A percentile compares a stretch with the other conserved stretches of the same genome.
Conservation (phyloP, 306 rosid species). For the Hylodesmum podocarpum region DNA sequence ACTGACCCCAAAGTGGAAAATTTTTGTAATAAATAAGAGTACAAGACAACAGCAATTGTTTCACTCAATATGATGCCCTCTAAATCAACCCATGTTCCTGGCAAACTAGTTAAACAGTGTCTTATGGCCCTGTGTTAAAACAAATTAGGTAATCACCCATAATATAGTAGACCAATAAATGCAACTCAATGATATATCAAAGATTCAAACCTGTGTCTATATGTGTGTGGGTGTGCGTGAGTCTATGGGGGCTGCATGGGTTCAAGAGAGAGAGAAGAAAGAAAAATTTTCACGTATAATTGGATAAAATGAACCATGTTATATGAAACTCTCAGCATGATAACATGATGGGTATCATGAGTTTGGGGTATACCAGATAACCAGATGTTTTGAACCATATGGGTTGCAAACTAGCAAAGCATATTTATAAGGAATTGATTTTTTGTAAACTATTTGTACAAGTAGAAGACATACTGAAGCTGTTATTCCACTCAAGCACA, state of each 20-base stretch:
- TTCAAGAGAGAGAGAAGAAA: neutral
- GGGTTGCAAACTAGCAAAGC: neutral
- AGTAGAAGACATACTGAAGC: conserved; percentile 68
- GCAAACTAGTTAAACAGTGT: conserved; percentile 10
- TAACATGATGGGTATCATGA: neutral
- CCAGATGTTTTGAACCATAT: neutral
- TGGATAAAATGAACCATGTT: neutral
- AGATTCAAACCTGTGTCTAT: neutral
- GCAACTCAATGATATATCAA: neutral
- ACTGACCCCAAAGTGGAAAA: conserved; percentile 19
- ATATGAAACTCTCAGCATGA: neutral
- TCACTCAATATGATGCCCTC: conserved; percentile 24
- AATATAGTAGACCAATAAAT: neutral
- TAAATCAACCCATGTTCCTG: conserved; percentile 3
- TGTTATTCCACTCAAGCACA: conserved; percentile 89
- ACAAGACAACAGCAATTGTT: conserved; percentile 1
- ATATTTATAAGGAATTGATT: neutral
- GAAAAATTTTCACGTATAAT: neutral
- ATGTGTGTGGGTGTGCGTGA: neutral
- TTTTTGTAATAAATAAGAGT: neutral
- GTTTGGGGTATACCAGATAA: neutral
- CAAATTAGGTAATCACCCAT: neutral
- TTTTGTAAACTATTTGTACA: conserved; percentile 7
- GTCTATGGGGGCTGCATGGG: neutral
- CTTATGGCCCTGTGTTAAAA: neutral